These are phyloP conservation scores for Cordyceps cicadae DNA, from an alignment of 2,329 filamentous ascomycete species.

Conservation along the genomic window DNA sequence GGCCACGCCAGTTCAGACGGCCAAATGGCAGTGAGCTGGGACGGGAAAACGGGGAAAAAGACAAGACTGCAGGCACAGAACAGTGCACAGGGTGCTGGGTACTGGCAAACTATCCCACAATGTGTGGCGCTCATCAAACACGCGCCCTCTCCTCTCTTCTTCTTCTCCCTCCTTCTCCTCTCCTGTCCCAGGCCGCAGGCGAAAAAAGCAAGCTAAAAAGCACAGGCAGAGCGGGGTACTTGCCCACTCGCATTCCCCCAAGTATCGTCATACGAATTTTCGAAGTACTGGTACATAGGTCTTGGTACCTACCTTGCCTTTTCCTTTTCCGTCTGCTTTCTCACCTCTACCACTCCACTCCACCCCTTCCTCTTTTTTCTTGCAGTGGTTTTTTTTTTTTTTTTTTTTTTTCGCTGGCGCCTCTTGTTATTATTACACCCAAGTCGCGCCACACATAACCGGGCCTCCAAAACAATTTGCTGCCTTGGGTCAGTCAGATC, in stretches of 20 bases:
- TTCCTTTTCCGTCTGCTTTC: not conserved
- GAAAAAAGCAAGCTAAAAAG: constrained; percentile 10
- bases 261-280: constrained; percentile 29
- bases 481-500: constrained; percentile 1
- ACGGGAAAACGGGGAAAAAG: not conserved
- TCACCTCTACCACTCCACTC: not conserved
- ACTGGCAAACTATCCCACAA: constrained; percentile 8
- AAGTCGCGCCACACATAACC: not conserved
- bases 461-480: not conserved
- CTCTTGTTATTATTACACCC: not conserved
- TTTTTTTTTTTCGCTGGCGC: not conserved
- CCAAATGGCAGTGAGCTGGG: not conserved
- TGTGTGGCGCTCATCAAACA: not conserved
- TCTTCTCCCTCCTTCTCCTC: too few relatives aligned
- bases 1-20: not conserved
- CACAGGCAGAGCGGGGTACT: constrained; percentile 23
- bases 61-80: not conserved
- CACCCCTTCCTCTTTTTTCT: not conserved
- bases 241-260: constrained; percentile 25
- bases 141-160: not conserved
- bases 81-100: not conserved
- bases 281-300: constrained; percentile 24
- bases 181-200: not conserved
- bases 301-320: constrained; percentile 22
- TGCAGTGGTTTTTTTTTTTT: not conserved